Evolutionary conservation across 2,329 filamentous ascomycete species (phyloP).

Genomic region (Colletotrichum costaricense): DNA sequence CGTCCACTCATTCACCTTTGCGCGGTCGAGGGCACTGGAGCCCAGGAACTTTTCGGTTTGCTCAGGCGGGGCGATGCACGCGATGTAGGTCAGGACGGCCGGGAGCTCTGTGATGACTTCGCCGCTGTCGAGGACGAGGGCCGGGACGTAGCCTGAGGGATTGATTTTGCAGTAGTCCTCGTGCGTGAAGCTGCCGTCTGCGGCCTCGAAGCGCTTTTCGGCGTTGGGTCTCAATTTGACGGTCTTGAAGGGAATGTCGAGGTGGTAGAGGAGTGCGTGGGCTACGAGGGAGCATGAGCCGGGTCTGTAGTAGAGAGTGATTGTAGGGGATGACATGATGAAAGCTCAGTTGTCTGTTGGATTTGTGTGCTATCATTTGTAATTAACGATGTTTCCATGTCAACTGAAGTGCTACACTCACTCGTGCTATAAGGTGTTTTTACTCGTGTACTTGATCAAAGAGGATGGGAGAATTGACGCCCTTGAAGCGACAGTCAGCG

Average conservation of each 20-base stretch:
- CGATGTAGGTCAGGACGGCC: slow-evolving; percentile 46
- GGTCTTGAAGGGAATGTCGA: neutral
- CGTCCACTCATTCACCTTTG: neutral
- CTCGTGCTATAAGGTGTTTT: neutral
- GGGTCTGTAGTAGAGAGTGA: neutral
- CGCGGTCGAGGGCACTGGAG: neutral
- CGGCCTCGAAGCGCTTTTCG: neutral
- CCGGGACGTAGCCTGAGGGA: slow-evolving; percentile 44
- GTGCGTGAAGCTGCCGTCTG: neutral
- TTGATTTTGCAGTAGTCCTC: neutral
- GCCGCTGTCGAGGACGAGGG: slow-evolving; percentile 40
- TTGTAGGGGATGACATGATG: neutral
- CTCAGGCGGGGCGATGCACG: slow-evolving; percentile 37
- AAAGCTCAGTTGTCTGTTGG: neutral
- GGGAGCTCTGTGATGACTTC: slow-evolving; percentile 47
- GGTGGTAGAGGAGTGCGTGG: neutral
- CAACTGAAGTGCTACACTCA: neutral
- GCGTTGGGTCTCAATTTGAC: neutral
- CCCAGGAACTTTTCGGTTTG: neutral
- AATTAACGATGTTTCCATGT: neutral
- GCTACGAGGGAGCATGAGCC: neutral
- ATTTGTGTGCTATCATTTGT: neutral
- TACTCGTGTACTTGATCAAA: neutral
- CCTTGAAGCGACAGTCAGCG: neutral
- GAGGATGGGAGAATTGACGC: neutral